Evolutionary conservation across 257 asterid genomes (phyloP).

Genomic region (Capsicum chinense): DNA sequence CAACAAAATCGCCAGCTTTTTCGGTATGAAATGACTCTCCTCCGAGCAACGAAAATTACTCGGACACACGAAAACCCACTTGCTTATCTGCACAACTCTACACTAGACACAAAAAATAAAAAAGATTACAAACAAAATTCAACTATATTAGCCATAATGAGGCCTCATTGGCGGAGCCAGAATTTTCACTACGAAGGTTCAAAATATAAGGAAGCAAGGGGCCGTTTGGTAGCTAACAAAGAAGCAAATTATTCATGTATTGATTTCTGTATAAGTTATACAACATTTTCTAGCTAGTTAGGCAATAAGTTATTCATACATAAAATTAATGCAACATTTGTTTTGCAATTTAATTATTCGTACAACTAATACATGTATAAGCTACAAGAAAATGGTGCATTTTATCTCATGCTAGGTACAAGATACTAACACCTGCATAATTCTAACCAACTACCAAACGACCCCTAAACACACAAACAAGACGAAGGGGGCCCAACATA

Average conservation of each 20-base stretch:
- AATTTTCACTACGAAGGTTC: not conserved
- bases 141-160: conserved; percentile 32
- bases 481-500: not conserved
- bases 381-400: too few relatives aligned
- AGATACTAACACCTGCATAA: too few relatives aligned
- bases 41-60: conserved; percentile 67
- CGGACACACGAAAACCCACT: conserved; percentile 40
- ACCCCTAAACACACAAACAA: not conserved
- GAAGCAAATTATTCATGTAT: too few relatives aligned
- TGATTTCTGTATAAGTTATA: too few relatives aligned
- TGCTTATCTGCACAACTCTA: conserved; percentile 22
- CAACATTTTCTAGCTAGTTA: too few relatives aligned
- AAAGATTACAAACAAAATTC: conserved; percentile 36
- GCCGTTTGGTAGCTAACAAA: too few relatives aligned
- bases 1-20: conserved; percentile 68
- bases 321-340: too few relatives aligned
- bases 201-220: not conserved
- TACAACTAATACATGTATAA: too few relatives aligned
- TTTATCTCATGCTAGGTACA: too few relatives aligned
- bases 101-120: conserved; percentile 41
- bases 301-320: too few relatives aligned
- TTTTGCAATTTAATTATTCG: too few relatives aligned
- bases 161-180: not conserved
- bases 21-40: conserved; percentile 48
- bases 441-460: too few relatives aligned